A percentile compares a stretch with the other conserved stretches of the same genome.
These are phyloP conservation scores for Coprinopsis marcescibilis DNA, from an alignment of 768 basidiomycete species.

Conservation along the genomic window DNA sequence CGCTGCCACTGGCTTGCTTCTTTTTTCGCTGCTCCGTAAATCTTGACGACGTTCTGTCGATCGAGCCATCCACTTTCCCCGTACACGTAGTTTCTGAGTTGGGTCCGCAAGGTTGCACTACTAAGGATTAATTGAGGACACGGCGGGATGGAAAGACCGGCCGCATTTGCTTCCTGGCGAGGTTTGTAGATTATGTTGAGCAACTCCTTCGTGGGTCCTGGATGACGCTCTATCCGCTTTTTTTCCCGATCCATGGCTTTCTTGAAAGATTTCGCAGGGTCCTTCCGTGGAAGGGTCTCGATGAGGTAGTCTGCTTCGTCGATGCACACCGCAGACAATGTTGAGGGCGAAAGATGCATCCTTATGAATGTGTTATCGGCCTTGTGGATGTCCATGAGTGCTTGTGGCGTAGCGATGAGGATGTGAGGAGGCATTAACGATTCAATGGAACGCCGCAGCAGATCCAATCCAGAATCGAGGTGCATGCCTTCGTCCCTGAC, in stretches of 20 bases:
- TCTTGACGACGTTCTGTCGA: constrained; percentile 34
- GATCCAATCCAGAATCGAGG: constrained; percentile 32
- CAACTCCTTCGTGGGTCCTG: constrained; percentile 52
- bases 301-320: constrained; percentile 77
- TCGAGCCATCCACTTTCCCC: constrained; percentile 56
- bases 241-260: constrained; percentile 31
- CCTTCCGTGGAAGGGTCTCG: constrained; percentile 41
- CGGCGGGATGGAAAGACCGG: constrained; percentile 12
- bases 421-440: constrained; percentile 45
- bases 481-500: constrained; percentile 45
- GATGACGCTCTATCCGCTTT: constrained; percentile 45
- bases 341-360: constrained; percentile 22
- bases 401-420: constrained; percentile 68
- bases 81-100: constrained; percentile 48
- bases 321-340: constrained; percentile 54
- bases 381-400: constrained; percentile 50
- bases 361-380: constrained; percentile 38
- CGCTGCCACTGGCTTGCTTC: constrained; percentile 7
- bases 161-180: constrained; percentile 25
- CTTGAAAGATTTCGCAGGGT: constrained; percentile 31
- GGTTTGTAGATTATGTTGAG: constrained; percentile 50
- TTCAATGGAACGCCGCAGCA: constrained; percentile 27
- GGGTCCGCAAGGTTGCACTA: constrained; percentile 63
- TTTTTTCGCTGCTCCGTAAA: constrained; percentile 17
- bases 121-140: constrained; percentile 61